A percentile compares a stretch with the other conserved stretches of the same genome.
Conservation (phyloP, 2,329 filamentous ascomycete species). For the Diaporthe vaccinii region DNA sequence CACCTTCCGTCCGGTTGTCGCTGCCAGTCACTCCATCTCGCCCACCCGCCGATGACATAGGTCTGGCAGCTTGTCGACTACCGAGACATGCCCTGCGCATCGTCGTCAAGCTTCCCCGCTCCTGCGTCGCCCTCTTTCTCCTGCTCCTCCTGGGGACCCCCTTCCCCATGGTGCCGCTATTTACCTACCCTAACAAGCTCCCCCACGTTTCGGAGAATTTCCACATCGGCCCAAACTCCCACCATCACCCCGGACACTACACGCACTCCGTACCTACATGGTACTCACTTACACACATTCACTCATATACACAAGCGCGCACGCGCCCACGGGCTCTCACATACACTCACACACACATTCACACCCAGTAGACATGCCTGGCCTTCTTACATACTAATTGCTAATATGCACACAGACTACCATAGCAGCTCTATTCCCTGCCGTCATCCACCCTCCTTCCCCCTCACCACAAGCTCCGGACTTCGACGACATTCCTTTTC, state of each 20-base stretch:
- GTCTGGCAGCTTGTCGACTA: constrained; percentile 29
- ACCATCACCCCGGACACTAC: neutral
- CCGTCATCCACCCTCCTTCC: neutral
- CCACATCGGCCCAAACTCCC: constrained; percentile 11
- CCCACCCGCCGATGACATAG: neutral
- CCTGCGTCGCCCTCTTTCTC: neutral
- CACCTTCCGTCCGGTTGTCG: constrained; percentile 2
- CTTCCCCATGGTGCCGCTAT: neutral
- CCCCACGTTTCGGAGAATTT: constrained; percentile 34
- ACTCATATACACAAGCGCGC: neutral
- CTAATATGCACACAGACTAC: constrained; percentile 29
- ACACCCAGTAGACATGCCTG: neutral
- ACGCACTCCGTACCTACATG: neutral
- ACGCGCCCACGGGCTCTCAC: neutral
- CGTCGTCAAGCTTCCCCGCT: constrained; percentile 36
- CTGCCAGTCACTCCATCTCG: neutral
- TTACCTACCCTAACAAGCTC: neutral
- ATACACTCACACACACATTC: neutral
- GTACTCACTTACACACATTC: neutral
- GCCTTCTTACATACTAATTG: neutral
- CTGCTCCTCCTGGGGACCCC: neutral
- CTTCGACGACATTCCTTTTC: constrained; percentile 20
- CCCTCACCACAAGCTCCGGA: constrained; percentile 7
- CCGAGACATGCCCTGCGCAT: constrained; percentile 31
- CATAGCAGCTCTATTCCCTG: constrained; percentile 14